Conservation (phyloP, 495 filamentous ascomycete species). For the Talaromyces proteolyticus region DNA sequence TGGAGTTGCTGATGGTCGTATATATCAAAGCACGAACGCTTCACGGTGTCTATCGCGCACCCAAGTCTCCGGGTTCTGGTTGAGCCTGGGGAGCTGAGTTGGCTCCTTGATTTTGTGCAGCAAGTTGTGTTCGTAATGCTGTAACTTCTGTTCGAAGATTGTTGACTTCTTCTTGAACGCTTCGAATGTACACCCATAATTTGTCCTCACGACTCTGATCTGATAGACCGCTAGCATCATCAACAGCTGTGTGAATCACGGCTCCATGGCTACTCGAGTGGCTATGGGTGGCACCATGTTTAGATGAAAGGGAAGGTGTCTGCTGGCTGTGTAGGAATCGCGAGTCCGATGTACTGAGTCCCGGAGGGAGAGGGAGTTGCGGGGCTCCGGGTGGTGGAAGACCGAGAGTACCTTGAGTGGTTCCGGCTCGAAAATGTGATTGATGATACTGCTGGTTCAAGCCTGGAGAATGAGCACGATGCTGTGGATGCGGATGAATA, state of each 20-base stretch:
- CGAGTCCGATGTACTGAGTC: conserved; percentile 14
- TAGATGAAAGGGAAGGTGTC: not conserved
- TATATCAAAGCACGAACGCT: too few relatives aligned
- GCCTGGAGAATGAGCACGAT: conserved; percentile 64
- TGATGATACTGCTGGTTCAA: conserved; percentile 63
- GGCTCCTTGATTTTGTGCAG: conserved; percentile 19
- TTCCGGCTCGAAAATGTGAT: conserved; percentile 50
- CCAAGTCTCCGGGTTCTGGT: not conserved
- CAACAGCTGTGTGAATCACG: conserved; percentile 12
- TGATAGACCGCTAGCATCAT: conserved; percentile 17
- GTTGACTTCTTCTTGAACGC: conserved; percentile 34
- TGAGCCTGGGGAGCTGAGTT: not conserved
- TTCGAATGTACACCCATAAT: conserved; percentile 41
- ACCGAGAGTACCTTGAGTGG: conserved; percentile 19
- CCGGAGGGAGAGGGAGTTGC: conserved; percentile 22
- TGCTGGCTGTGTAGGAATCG: conserved; percentile 6
- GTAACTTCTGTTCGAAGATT: conserved; percentile 35
- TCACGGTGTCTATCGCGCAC: conserved; percentile 1
- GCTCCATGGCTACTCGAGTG: conserved; percentile 20
- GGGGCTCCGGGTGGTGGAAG: conserved; percentile 21
- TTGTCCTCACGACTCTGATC: conserved; percentile 32
- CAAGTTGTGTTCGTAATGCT: conserved; percentile 30
- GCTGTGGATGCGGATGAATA: conserved; percentile 19
- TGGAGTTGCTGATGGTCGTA: too few relatives aligned
- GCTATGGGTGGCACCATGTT: conserved; percentile 10